Evolutionary conservation across 257 asterid species (phyloP), one percentile per base, ranked within the genome.

Genomic region (Lavandula angustifolia): DNA sequence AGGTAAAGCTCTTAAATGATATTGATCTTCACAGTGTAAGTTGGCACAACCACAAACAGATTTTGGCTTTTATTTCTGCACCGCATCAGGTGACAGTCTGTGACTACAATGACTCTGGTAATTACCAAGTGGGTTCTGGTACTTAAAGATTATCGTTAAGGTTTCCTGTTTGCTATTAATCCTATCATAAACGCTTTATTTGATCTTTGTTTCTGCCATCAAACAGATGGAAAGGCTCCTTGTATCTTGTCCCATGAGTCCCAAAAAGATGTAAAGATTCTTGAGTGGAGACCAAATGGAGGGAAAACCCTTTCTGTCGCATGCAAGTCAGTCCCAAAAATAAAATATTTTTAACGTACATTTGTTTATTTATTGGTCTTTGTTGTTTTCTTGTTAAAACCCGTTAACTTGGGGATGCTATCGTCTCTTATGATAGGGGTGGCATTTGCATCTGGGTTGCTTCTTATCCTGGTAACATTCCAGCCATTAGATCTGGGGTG

Each of bases 391-490:
- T 63, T 27, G 29, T 14, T 64, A 54, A 13, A 14, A 57, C 65
- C 42, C 53, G 69, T 57, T 54, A 38, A 48, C 60, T 66, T 74
- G 63, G 44, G 55, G 22, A 66, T 62, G 55, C 52, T 69, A 16
- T 59, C 38, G n/a, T 65, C 52, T 54, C 63, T 78, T 73, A 10
- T 81, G 58, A 61, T 76, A 92, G 98, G 85, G 95, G 95, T 60
- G 95, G 96, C 50, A 87, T 94, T 76, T 90, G 97, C 80, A 86
- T 94, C 60, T 94, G 99, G 99, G 81, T 92, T 57, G 92, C 96
- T 80, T 90, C 95, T 70, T 84, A 73, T 79, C 97, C 92, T 32
- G 95, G 96, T 11, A 86, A 90, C 75, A 81, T 86, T 9, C 87
- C 94, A 71, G 80, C 89, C 16, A 84, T 94, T 55, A 87, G 97